phyloP scores from a whole-genome alignment of 352 stramenopile genomes.

The Pilasporangium apinafurcum region DNA sequence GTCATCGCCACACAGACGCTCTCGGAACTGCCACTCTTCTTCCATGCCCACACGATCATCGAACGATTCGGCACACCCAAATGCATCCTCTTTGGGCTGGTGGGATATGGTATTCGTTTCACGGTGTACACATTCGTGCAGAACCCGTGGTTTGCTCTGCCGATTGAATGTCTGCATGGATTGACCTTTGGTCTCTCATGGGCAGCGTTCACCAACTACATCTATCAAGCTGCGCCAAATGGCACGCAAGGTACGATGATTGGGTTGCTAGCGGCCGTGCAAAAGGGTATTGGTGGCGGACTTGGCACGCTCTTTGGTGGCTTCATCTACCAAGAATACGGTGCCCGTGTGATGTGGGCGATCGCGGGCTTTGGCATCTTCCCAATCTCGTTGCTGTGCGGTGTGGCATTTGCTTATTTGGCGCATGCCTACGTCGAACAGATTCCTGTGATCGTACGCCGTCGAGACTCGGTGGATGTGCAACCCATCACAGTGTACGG shows the following conservation, averaged over 20 bases:
- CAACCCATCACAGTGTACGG: too few relatives aligned
- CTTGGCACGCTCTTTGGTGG: slow-evolving; percentile 57
- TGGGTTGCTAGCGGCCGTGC: slow-evolving; percentile 46
- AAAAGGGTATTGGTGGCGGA: slow-evolving; percentile 60
- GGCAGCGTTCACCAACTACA: slow-evolving; percentile 75
- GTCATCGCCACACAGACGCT: slow-evolving; percentile 64
- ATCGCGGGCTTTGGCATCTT: slow-evolving; percentile 41
- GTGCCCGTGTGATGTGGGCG: slow-evolving; percentile 52
- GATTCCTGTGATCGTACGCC: slow-evolving; percentile 4
- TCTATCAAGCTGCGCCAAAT: slow-evolving; percentile 51
- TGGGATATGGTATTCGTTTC: slow-evolving; percentile 52
- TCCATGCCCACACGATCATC: slow-evolving; percentile 67
- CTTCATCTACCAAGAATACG: slow-evolving; percentile 66
- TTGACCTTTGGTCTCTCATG: slow-evolving; percentile 66
- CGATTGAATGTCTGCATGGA: slow-evolving; percentile 60
- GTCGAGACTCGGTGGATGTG: too few relatives aligned
- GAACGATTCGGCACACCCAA: slow-evolving; percentile 39
- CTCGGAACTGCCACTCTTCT: slow-evolving; percentile 72
- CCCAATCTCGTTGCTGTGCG: slow-evolving; percentile 32
- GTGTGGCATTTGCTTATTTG: slow-evolving; percentile 37
- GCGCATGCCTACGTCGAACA: slow-evolving; percentile 18
- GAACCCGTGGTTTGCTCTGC: slow-evolving; percentile 58
- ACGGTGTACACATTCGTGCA: slow-evolving; percentile 54
- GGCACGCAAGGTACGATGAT: slow-evolving; percentile 75
- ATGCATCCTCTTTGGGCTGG: slow-evolving; percentile 44